Conservation (phyloP, 371 early-diverging fungal genomes). For the Rhizomucor pusillus region DNA sequence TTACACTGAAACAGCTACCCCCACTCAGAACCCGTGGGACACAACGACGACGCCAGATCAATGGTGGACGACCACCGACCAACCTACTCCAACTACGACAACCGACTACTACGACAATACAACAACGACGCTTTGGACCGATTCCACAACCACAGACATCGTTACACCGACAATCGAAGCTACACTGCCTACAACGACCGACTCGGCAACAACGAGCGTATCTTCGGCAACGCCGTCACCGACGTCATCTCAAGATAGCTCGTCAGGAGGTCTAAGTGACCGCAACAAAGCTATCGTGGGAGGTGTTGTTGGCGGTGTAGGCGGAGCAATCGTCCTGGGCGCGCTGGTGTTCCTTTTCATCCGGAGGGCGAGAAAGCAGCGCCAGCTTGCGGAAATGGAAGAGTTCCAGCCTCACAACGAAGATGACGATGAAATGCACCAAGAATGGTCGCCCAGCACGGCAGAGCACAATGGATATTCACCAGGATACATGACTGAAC, state of each 20-base stretch:
- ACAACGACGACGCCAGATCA: constrained; percentile 7
- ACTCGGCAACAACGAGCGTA: neutral
- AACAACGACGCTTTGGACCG: neutral
- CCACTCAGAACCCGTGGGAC: constrained; percentile 2
- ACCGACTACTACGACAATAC: neutral
- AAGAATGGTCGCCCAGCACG: constrained; percentile 5
- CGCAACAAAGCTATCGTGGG: constrained; percentile 11
- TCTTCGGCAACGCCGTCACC: too few species aligned
- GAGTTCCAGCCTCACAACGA: constrained; percentile 15
- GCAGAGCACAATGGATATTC: neutral
- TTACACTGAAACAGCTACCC: neutral
- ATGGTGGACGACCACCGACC: constrained; percentile 1
- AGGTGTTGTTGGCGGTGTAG: constrained; percentile 15
- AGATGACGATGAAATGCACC: constrained; percentile 6
- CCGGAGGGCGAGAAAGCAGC: constrained; percentile 14
- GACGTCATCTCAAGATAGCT: too few species aligned
- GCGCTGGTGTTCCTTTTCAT: constrained; percentile 19
- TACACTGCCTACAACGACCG: neutral
- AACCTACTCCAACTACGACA: neutral
- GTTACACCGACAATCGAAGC: neutral
- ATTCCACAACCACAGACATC: constrained; percentile 1
- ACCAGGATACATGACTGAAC: neutral
- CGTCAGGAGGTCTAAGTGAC: too few species aligned
- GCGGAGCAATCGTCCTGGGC: constrained; percentile 9
- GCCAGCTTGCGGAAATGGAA: constrained; percentile 4